A percentile compares a stretch with the other conserved stretches of the same genome.
Evolutionary conservation across 441 rosid species (phyloP).

Genomic region (Syzygium malaccense): DNA sequence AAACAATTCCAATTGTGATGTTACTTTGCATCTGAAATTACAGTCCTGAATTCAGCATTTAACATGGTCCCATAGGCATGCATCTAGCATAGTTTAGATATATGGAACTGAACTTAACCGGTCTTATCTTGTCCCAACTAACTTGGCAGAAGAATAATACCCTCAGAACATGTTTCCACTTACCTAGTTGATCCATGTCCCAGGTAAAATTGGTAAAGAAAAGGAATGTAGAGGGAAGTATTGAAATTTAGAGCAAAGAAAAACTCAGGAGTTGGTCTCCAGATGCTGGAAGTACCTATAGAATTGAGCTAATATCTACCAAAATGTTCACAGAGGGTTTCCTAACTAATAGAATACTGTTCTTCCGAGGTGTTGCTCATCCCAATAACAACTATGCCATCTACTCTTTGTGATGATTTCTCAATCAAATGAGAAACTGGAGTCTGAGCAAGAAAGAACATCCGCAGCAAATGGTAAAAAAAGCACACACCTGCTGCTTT

Average conservation of each 20-base stretch:
- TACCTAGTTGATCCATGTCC: neutral
- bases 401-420: neutral
- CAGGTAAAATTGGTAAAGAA: neutral
- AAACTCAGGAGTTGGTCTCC: neutral
- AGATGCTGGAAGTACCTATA: neutral
- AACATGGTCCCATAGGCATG: neutral
- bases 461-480: neutral
- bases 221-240: neutral
- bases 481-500: neutral
- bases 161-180: neutral
- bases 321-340: neutral
- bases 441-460: neutral
- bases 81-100: neutral
- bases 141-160: neutral
- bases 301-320: neutral
- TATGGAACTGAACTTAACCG: neutral
- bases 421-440: neutral
- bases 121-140: neutral
- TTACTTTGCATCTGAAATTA: neutral
- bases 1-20: neutral
- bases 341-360: neutral
- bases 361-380: neutral
- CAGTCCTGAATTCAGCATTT: neutral
- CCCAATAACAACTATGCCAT: neutral
- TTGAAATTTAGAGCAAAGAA: neutral